Evolutionary conservation across 208 protist species (phyloP).

Genomic region (Acanthamoeba polyphaga): DNA sequence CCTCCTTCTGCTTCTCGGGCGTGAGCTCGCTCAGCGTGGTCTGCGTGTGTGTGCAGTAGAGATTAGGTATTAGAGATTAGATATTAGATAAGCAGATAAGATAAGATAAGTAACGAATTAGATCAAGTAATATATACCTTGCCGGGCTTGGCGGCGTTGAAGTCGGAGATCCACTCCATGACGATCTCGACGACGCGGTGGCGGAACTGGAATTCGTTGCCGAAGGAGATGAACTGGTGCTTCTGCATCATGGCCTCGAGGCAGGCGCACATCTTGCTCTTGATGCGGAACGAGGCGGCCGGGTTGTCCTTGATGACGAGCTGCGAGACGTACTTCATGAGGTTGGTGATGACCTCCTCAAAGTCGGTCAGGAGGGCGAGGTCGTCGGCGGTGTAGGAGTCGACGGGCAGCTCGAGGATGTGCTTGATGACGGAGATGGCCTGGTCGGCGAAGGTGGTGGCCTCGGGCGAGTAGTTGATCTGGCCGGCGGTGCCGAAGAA

Average conservation of each 20-base stretch:
- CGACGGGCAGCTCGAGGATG: slow-evolving; percentile 80
- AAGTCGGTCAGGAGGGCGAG: slow-evolving; percentile 80
- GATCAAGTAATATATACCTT: neutral
- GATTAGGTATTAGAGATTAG: no score
- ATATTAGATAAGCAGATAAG: no score
- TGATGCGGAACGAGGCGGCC: slow-evolving; percentile 72
- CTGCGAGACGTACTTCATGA: slow-evolving; percentile 80
- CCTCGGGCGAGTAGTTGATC: slow-evolving; percentile 69
- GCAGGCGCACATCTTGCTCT: slow-evolving; percentile 83
- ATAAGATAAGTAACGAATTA: no score
- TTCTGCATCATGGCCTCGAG: slow-evolving; percentile 82
- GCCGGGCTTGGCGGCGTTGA: slow-evolving; percentile 13
- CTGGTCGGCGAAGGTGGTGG: slow-evolving; percentile 82
- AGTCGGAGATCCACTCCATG: slow-evolving; percentile 84
- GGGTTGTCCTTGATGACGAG: slow-evolving; percentile 68
- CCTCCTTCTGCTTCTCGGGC: slow-evolving; percentile 63
- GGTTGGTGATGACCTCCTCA: slow-evolving; percentile 77
- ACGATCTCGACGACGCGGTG: slow-evolving; percentile 82
- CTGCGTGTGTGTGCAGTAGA: neutral
- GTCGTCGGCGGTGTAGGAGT: slow-evolving; percentile 77
- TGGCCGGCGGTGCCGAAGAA: slow-evolving; percentile 81
- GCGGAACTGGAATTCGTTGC: slow-evolving; percentile 80
- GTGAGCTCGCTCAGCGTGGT: slow-evolving; percentile 45
- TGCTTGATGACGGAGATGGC: slow-evolving; percentile 81
- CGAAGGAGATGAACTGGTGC: slow-evolving; percentile 80